A percentile compares a stretch with the other conserved stretches of the same genome.
phyloP scores from a whole-genome alignment of 1,284 basidiomycete species.

The Moesziomyces globuligerus region DNA sequence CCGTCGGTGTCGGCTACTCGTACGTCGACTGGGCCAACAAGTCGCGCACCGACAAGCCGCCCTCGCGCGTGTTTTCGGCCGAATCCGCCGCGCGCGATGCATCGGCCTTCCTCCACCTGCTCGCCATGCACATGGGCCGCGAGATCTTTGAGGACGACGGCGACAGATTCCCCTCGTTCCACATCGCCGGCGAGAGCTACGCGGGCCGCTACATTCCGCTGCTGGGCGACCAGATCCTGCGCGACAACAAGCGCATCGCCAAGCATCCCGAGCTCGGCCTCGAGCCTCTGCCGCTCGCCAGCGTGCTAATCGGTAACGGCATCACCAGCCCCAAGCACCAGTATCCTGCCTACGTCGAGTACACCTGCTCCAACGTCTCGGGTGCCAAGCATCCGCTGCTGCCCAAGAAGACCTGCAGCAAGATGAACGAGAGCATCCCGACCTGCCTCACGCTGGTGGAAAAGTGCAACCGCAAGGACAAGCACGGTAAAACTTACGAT shows the following conservation, averaged over 20 bases:
- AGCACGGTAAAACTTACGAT: constrained; percentile 46
- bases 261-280: constrained; percentile 57
- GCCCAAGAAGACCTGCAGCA: constrained; percentile 44
- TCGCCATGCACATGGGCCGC: constrained; percentile 54
- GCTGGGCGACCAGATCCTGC: constrained; percentile 57
- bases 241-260: constrained; percentile 57
- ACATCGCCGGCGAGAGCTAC: constrained; percentile 65
- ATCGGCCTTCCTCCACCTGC: constrained; percentile 63
- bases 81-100: constrained; percentile 60
- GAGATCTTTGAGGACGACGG: constrained; percentile 40
- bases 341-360: constrained; percentile 61
- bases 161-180: constrained; percentile 39
- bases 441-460: constrained; percentile 53
- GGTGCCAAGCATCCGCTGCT: constrained; percentile 52
- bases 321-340: constrained; percentile 63
- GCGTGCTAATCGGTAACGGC: constrained; percentile 66
- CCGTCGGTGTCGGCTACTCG: constrained; percentile 63
- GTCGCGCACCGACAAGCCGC: constrained; percentile 49
- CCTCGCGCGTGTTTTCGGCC: constrained; percentile 53
- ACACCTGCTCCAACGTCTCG: constrained; percentile 59
- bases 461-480: constrained; percentile 59
- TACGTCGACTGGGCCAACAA: constrained; percentile 65
- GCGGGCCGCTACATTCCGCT: constrained; percentile 63
- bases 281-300: constrained; percentile 54
- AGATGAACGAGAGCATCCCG: constrained; percentile 50